Evolutionary conservation across 768 basidiomycete genomes (phyloP), one percentile per base, ranked within the genome.

Genomic region (Pisolithus tinctorius): DNA sequence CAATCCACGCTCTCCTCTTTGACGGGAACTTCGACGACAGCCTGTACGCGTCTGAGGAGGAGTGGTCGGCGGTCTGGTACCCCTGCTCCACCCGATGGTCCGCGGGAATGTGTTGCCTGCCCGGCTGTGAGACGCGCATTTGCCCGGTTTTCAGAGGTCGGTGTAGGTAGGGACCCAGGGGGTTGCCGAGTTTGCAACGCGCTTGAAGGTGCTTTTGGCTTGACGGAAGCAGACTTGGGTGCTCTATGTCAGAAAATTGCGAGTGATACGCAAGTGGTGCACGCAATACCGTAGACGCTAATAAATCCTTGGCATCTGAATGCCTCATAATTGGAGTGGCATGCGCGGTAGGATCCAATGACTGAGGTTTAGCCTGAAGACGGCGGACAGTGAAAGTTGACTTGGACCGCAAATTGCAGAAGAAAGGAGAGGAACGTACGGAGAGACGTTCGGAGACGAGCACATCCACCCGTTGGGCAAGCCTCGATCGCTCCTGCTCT

Each of bases 1-100:
- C 69, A 69, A 4, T 73, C 71, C 1, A 69, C 70, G 3, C 79
- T 81, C 63, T 87, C 84, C 50, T 75, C 75, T 58, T 88, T 87
- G 36, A 87, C 78, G 31, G 76, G 71, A 1, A 86, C 69, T 17
- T 86, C 73, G 6, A 78, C 62, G 2, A 73, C 62, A 26, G 86
- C 82, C 20, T 80, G 78, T 7, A 88, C 86, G 31, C 82, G 80
- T 20, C 86, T 78, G 39, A 88, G 72, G 14, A 88, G 36, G 17
- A 60, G 42, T 23, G 66, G 63, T 2, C 55, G 58, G 30, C 56
- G 23, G n/a, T 55, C 27, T 25, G 50, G 63, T 40, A 53, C 48
- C 20, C 41, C 41, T 4, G 45, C 55, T 25, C 45, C 38, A 13
- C 58, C 60, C 7, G 54, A 29, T 16, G 37, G 3, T 6, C 39